These are phyloP conservation scores for Thecaphora frezii DNA, from an alignment of 1,284 basidiomycete species.

Conservation along the genomic window DNA sequence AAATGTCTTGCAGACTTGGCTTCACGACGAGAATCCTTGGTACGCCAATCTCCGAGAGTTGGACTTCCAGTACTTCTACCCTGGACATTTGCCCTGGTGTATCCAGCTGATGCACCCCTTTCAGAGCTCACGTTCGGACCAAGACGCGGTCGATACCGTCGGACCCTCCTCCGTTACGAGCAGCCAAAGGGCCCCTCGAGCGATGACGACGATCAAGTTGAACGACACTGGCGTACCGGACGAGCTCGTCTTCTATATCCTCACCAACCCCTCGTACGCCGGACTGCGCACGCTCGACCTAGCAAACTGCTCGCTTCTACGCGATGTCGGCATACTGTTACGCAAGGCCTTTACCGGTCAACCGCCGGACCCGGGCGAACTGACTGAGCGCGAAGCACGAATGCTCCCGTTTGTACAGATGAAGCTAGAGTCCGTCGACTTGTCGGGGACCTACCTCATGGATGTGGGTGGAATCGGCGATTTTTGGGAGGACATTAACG, in stretches of 20 bases:
- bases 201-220: background rate
- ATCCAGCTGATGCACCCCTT: too few relatives aligned
- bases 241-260: background rate
- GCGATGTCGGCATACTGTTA: background rate
- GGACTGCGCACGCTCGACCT: background rate
- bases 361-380: too few relatives aligned
- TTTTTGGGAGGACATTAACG: background rate
- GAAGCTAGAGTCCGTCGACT: background rate
- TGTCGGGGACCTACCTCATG: background rate
- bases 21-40: too few relatives aligned
- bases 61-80: too few relatives aligned
- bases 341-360: background rate
- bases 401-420: too few relatives aligned
- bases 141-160: too few relatives aligned
- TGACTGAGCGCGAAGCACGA: too few relatives aligned
- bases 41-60: too few relatives aligned
- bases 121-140: too few relatives aligned
- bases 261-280: background rate
- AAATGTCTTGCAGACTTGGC: too few relatives aligned
- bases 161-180: too few relatives aligned
- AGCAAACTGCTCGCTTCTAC: background rate
- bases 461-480: background rate
- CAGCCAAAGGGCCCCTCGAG: background rate
- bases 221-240: background rate
- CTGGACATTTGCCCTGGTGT: too few relatives aligned